Conservation (phyloP, 805 yeast genomes). For the Cyberlindnera nakhonratchasimensis region DNA sequence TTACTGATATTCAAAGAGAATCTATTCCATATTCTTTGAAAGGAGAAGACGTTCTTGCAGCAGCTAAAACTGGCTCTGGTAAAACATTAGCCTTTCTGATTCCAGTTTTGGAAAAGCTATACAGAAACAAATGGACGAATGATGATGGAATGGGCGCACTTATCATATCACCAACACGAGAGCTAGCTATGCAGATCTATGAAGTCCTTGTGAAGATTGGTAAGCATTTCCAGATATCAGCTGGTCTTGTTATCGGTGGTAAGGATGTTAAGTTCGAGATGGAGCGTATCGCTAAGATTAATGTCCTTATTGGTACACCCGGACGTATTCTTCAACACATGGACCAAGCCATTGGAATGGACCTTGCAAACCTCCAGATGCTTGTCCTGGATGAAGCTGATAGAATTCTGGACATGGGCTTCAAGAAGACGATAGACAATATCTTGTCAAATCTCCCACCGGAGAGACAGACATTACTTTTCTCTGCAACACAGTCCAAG, state of each 20-base stretch:
- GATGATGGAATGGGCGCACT: conserved; percentile 56
- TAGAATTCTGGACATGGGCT: conserved; percentile 75
- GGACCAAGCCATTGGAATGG: conserved; percentile 55
- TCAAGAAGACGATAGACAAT: conserved; percentile 62
- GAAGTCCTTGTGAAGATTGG: conserved; percentile 61
- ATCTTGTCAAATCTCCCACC: conserved; percentile 75
- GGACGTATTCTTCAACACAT: conserved; percentile 83
- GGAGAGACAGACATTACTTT: conserved; percentile 88
- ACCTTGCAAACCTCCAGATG: conserved; percentile 63
- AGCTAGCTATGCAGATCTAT: conserved; percentile 69
- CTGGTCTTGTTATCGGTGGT: conserved; percentile 64
- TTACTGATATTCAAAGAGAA: conserved; percentile 84
- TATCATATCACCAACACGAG: conserved; percentile 67
- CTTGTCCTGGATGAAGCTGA: conserved; percentile 93
- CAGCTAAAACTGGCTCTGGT: conserved; percentile 97
- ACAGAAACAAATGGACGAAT: conserved; percentile 37
- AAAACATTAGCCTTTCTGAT: conserved; percentile 86
- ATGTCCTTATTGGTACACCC: conserved; percentile 86
- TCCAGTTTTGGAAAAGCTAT: conserved; percentile 73
- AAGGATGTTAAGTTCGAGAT: conserved; percentile 71
- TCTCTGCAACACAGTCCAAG: conserved; percentile 89
- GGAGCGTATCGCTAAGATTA: conserved; percentile 62
- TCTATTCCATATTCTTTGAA: conserved; percentile 74
- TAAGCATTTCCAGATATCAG: conserved; percentile 54
- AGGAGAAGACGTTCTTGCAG: conserved; percentile 90